A percentile compares a stretch with the other conserved stretches of the same genome.
phyloP scores from a whole-genome alignment of 2,329 filamentous ascomycete species.

The Cadophora sp. region DNA sequence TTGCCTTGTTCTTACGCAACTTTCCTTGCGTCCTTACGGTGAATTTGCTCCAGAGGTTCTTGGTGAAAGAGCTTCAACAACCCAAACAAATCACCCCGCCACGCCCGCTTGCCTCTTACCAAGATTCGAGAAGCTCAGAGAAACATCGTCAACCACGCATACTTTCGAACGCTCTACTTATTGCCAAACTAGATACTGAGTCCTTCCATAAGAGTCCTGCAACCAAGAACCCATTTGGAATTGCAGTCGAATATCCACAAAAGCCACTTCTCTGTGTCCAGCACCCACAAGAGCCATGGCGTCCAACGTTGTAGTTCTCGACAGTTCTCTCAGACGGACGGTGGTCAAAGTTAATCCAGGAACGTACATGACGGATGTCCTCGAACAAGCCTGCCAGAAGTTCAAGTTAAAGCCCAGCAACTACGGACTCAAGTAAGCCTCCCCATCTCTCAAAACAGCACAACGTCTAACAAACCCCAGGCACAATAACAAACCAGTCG shows the following conservation, averaged over 20 bases:
- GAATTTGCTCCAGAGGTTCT: background rate
- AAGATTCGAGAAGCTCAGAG: slow-evolving; percentile 40
- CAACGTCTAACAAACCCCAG: slow-evolving; percentile 51
- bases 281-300: slow-evolving; percentile 64
- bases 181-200: background rate
- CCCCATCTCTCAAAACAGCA: background rate
- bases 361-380: slow-evolving; percentile 83
- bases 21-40: background rate
- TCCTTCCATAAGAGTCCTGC: background rate
- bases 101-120: slow-evolving; percentile 36
- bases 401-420: slow-evolving; percentile 66
- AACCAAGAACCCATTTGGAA: background rate
- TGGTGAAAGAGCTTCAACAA: background rate
- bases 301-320: slow-evolving; percentile 87
- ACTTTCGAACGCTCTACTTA: background rate
- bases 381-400: slow-evolving; percentile 87
- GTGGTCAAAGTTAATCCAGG: slow-evolving; percentile 83
- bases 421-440: slow-evolving; percentile 78
- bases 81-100: slow-evolving; percentile 39
- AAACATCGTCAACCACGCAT: slow-evolving; percentile 24
- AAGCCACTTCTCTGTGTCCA: slow-evolving; percentile 32
- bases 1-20: background rate
- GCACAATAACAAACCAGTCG: slow-evolving; percentile 83
- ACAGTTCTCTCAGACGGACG: slow-evolving; percentile 77
- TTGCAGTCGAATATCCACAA: background rate